A percentile compares a stretch with the other conserved stretches of the same genome.
phyloP scores from a whole-genome alignment of 805 yeast species.

The Metschnikowia koreensis region DNA sequence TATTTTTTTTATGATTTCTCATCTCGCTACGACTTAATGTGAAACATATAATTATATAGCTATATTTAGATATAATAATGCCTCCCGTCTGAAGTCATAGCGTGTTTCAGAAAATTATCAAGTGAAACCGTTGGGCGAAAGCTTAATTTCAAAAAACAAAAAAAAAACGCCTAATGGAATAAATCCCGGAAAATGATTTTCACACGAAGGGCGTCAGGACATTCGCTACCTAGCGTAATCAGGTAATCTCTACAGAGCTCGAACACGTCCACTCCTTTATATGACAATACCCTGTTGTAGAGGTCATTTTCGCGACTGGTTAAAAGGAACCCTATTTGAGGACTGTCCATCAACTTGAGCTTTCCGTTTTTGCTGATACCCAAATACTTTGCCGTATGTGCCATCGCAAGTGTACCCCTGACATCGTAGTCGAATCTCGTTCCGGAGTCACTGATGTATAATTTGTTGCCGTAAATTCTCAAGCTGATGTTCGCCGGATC shows the following conservation, averaged over 20 bases:
- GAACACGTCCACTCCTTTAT: background rate
- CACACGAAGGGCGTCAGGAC: background rate
- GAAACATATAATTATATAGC: no score
- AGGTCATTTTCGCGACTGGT: background rate
- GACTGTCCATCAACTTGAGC: background rate
- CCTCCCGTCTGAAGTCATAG: no score
- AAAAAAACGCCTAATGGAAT: background rate
- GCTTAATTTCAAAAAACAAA: no score
- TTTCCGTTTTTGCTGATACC: background rate
- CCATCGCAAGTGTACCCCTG: background rate
- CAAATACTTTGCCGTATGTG: background rate
- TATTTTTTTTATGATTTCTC: no score
- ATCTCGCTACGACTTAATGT: no score
- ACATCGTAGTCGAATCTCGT: conserved; percentile 5
- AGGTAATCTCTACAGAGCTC: conserved; percentile 5
- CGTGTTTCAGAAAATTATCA: no score
- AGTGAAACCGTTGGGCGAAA: no score
- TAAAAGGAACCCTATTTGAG: conserved; percentile 2
- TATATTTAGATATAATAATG: no score
- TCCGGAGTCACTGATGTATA: conserved; percentile 1
- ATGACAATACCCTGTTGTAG: background rate
- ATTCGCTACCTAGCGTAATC: background rate
- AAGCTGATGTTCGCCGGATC: background rate
- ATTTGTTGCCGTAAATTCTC: background rate
- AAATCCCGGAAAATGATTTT: background rate